Percentiles rank a stretch among this genome's conserved stretches.
Evolutionary conservation across 768 basidiomycete species (phyloP).

Genomic region (Cystobasidium tubakii): DNA sequence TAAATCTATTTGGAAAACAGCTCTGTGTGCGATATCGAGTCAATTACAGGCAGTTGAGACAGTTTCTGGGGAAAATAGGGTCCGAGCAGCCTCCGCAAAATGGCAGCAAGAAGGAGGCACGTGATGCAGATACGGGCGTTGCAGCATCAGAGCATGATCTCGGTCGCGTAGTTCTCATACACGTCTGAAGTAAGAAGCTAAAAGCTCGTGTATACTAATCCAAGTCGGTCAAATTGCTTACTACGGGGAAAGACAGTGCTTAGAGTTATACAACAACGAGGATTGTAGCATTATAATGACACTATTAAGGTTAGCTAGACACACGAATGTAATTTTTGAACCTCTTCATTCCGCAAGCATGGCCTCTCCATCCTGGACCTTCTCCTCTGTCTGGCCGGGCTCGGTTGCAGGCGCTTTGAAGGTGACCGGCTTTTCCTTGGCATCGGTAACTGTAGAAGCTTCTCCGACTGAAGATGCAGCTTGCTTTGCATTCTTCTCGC

Average conservation of each 20-base stretch:
- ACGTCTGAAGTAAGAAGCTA: neutral
- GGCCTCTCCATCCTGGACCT: neutral
- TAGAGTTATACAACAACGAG: neutral
- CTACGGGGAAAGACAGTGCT: neutral
- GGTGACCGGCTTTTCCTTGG: neutral
- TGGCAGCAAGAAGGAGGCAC: neutral
- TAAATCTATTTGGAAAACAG: neutral
- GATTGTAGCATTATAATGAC: neutral
- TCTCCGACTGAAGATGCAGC: neutral
- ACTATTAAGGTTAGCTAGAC: neutral
- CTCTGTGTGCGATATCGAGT: slow-evolving; percentile 30
- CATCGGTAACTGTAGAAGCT: neutral
- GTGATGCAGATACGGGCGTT: neutral
- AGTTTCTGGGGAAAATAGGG: slow-evolving; percentile 18
- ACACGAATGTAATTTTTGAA: no score
- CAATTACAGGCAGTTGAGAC: slow-evolving; percentile 12
- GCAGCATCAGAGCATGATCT: neutral
- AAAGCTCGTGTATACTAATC: neutral
- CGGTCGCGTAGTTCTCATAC: slow-evolving; percentile 15
- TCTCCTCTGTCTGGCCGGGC: neutral
- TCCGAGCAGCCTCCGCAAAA: neutral
- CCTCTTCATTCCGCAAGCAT: neutral
- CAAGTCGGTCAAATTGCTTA: neutral
- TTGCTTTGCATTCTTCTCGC: neutral
- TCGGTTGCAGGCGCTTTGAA: neutral